Percentiles rank a stretch among this genome's conserved stretches.
Conservation (phyloP, 345 rosid genomes). For the Litchi chinensis region DNA sequence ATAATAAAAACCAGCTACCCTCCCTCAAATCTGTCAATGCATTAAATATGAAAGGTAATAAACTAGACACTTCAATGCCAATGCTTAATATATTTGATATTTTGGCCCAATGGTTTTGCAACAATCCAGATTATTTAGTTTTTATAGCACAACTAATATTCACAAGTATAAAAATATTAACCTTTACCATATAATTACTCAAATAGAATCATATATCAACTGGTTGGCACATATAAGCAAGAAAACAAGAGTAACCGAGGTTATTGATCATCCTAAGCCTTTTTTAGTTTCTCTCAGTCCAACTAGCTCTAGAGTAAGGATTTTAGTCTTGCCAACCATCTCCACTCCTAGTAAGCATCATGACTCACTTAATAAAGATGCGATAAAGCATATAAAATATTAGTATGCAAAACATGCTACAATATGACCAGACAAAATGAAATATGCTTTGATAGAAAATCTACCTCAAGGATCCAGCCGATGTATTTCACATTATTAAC, state of each 20-base stretch:
- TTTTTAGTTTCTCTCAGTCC: background rate
- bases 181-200: background rate
- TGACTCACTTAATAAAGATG: background rate
- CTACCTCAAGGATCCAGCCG: conserved; percentile 96
- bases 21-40: background rate
- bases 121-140: background rate
- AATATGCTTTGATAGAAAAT: background rate
- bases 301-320: background rate
- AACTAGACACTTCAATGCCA: background rate
- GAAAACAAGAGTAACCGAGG: too few species aligned
- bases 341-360: background rate
- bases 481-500: conserved; percentile 98
- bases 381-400: background rate
- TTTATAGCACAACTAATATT: background rate
- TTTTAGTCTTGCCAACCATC: background rate
- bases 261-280: background rate
- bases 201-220: background rate
- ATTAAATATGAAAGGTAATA: background rate
- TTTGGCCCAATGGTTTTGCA: background rate
- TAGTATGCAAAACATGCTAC: background rate
- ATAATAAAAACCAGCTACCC: background rate
- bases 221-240: background rate
- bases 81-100: background rate
- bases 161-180: background rate
- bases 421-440: background rate